phyloP scores from a whole-genome alignment of 1,139 yeast species.

The Kodamaea derodonti region DNA sequence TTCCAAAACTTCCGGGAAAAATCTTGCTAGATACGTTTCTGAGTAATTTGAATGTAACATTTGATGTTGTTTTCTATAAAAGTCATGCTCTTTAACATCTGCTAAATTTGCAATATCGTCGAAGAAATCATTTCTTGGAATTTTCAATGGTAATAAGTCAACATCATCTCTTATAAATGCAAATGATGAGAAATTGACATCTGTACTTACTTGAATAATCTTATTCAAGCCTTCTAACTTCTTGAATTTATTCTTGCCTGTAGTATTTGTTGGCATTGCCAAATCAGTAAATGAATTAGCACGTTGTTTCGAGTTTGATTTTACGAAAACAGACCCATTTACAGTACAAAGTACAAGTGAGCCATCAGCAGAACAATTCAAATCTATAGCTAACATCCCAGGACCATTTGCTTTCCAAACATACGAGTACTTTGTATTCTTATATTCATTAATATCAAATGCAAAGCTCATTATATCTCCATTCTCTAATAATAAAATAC shows the following conservation, averaged over 20 bases:
- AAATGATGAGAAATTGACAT: constrained; percentile 64
- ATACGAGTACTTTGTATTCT: constrained; percentile 32
- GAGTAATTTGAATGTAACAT: constrained; percentile 19
- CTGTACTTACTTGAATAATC: constrained; percentile 59
- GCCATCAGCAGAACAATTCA: constrained; percentile 68
- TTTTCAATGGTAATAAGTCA: constrained; percentile 48
- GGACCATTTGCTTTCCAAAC: constrained; percentile 55
- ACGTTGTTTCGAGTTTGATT: constrained; percentile 22
- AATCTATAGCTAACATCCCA: constrained; percentile 52
- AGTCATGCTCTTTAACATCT: constrained; percentile 17
- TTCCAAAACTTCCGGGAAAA: constrained; percentile 3
- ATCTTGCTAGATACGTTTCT: constrained; percentile 3
- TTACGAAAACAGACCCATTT: constrained; percentile 60
- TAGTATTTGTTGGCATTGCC: constrained; percentile 22
- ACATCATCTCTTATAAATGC: constrained; percentile 65
- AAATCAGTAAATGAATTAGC: constrained; percentile 33
- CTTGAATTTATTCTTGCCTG: constrained; percentile 46
- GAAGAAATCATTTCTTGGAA: constrained; percentile 41
- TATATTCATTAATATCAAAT: constrained; percentile 23
- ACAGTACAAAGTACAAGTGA: constrained; percentile 63
- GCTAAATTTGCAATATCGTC: constrained; percentile 49
- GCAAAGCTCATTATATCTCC: constrained; percentile 48
- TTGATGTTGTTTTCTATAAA: constrained; percentile 31
- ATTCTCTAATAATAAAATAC: constrained; percentile 45
- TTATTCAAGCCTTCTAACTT: constrained; percentile 52